Evolutionary conservation across 768 basidiomycete species (phyloP), one percentile per base, ranked within the genome.

Genomic region (Serpula lacrymans): DNA sequence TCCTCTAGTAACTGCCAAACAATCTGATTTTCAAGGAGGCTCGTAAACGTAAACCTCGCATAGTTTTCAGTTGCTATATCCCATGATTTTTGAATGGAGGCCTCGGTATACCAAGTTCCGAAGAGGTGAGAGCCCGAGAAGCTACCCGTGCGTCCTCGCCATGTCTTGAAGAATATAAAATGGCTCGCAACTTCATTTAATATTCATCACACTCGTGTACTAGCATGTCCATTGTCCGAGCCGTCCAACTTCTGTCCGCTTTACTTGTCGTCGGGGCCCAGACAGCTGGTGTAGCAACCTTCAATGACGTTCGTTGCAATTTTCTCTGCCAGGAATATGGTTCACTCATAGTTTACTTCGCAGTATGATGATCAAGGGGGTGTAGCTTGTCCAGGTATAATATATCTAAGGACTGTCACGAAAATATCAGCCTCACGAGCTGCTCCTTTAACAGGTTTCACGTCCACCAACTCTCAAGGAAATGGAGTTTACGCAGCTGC

Each of bases 401-500:
- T 18, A 33, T 14, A 33, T 33, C 31, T n/a, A n/a, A n/a, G n/a
- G n/a, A n/a, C n/a, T n/a, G n/a, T 7, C n/a, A 33, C 8, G n/a
- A 14, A 28, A n/a, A 7, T 33, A 18, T 8, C n/a, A 33, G 31
- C 7, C 6, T n/a, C n/a, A 7, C n/a, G 7, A 6, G 8, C 31
- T 33, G 50, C 46, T 28, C 44, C 45, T 12, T 43, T 43, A 32
- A 29, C 30, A 52, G 56, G 58, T 7, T 59, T 57, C 36, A 39
- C 49, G 9, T 52, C 58, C 2, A 54, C 50, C 31, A 61, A 62
- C 34, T 55, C 51, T 21, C 60, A 62, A 46, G 60, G 58, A 9
- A 53, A 33, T 31, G 49, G 47, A 16, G 58, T 59, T 27, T 61
- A 57, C 43, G 58, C 62, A 11, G 57, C 60, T 17, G 59, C 59